Evolutionary conservation across 176 grass and related monocot genomes (phyloP).

Genomic region (Thinopyrum elongatum): DNA sequence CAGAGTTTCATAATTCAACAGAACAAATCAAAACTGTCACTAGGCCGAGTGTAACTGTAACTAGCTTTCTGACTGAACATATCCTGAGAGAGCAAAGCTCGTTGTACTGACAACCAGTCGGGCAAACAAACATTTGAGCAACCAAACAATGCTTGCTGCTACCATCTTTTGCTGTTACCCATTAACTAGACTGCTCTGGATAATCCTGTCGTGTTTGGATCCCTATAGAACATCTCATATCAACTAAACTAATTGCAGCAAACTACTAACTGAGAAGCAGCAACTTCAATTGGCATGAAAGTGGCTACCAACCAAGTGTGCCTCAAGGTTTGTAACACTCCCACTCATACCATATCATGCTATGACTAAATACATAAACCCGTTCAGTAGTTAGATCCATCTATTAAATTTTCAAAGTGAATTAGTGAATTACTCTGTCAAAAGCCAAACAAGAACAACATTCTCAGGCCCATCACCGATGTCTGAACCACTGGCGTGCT

Average conservation of each 20-base stretch:
- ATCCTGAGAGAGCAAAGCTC: slow-evolving; percentile 15
- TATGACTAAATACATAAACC: not conserved
- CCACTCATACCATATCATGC: slow-evolving; percentile 1
- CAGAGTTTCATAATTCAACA: slow-evolving; percentile 28
- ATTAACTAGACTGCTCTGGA: not conserved
- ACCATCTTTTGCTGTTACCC: not conserved
- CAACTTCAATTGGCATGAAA: slow-evolving; percentile 5
- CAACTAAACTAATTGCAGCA: slow-evolving; percentile 28
- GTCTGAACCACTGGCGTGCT: slow-evolving; percentile 19
- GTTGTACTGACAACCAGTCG: slow-evolving; percentile 9
- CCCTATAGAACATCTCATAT: not conserved
- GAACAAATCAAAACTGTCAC: slow-evolving; percentile 8
- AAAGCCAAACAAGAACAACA: slow-evolving; percentile 12
- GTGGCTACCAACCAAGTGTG: not conserved
- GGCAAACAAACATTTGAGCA: slow-evolving; percentile 12
- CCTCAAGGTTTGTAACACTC: not conserved
- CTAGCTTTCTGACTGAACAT: slow-evolving; percentile 23
- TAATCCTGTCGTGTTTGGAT: not conserved
- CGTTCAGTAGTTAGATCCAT: slow-evolving; percentile 3
- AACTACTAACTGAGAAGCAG: not conserved
- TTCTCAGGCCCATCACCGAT: slow-evolving; percentile 15
- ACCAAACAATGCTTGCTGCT: not conserved
- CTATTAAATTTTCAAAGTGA: not conserved
- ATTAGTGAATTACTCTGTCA: not conserved
- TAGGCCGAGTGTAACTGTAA: slow-evolving; percentile 17